phyloP scores from a whole-genome alignment of 441 rosid species.

The Erodium moschatum region DNA sequence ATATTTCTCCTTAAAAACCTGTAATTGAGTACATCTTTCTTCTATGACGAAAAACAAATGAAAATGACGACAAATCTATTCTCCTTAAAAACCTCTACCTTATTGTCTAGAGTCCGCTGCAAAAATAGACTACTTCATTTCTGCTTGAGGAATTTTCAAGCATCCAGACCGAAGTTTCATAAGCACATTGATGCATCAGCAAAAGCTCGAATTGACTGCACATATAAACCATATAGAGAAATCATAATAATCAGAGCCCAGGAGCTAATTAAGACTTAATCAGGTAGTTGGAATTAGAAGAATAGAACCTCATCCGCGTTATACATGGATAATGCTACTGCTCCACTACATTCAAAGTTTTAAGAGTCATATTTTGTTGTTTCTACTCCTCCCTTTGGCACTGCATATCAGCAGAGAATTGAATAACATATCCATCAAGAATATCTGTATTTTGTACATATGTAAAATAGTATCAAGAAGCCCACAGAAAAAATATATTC shows the following conservation, averaged over 20 bases:
- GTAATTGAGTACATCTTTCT: too few relatives aligned
- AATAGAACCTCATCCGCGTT: conserved; percentile 22
- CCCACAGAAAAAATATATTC: neutral
- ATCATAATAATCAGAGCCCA: neutral
- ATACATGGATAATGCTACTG: conserved; percentile 21
- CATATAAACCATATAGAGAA: neutral
- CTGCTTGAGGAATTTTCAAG: too few relatives aligned
- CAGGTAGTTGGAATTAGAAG: neutral
- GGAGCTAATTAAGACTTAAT: neutral
- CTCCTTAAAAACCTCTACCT: too few relatives aligned
- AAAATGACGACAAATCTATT: too few relatives aligned
- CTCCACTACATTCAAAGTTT: conserved; percentile 18
- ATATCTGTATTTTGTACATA: too few relatives aligned
- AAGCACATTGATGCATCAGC: conserved; percentile 68
- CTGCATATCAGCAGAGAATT: conserved; percentile 8
- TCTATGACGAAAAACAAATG: too few relatives aligned
- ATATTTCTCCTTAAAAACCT: too few relatives aligned
- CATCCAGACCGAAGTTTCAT: too few relatives aligned
- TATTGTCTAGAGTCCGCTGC: too few relatives aligned
- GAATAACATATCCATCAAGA: neutral
- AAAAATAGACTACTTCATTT: too few relatives aligned
- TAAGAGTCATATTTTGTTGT: conserved; percentile 16
- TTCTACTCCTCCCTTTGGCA: conserved; percentile 18
- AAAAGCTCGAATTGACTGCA: conserved; percentile 74
- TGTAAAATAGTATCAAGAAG: too few relatives aligned